Evolutionary conservation across 768 basidiomycete genomes (phyloP).

Genomic region (Termitomyces sp.): DNA sequence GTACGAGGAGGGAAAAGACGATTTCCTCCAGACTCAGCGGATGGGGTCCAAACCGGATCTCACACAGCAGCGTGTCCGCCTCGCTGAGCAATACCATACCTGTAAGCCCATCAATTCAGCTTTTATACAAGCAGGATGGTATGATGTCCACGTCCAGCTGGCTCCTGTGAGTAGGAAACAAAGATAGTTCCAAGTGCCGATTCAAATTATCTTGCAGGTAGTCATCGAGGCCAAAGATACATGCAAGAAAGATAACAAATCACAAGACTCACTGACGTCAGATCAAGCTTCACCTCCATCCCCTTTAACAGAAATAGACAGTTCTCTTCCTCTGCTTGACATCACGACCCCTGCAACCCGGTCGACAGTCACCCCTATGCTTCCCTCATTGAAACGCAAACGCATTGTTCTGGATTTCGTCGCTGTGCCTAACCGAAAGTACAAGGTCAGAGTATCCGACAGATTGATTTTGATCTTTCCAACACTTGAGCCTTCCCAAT

Average conservation of each 20-base stretch:
- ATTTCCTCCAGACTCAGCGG: slow-evolving; percentile 18
- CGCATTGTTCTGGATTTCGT: slow-evolving; percentile 10
- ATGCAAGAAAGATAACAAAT: not conserved
- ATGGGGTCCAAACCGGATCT: slow-evolving; percentile 28
- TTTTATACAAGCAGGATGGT: slow-evolving; percentile 51
- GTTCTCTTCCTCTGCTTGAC: not conserved
- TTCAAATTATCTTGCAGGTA: not conserved
- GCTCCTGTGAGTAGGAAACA: not conserved
- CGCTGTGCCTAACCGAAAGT: slow-evolving; percentile 1
- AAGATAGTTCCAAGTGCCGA: not conserved
- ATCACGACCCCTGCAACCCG: not conserved
- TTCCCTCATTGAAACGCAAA: slow-evolving; percentile 9
- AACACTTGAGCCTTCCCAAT: not conserved
- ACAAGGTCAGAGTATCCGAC: not conserved
- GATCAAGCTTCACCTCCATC: not conserved
- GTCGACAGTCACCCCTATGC: not conserved
- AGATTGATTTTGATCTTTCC: not conserved
- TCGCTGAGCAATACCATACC: slow-evolving; percentile 40
- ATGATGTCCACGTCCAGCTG: slow-evolving; percentile 33
- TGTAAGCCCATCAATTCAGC: slow-evolving; percentile 41
- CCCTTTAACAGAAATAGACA: not conserved
- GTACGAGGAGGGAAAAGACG: slow-evolving; percentile 13
- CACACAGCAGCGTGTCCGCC: slow-evolving; percentile 32
- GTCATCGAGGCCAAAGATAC: not conserved
- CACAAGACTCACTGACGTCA: not conserved